Base-by-base conservation (phyloP, 495 filamentous ascomycete genomes). In the Pseudomonodictys pantanalensis region DNA sequence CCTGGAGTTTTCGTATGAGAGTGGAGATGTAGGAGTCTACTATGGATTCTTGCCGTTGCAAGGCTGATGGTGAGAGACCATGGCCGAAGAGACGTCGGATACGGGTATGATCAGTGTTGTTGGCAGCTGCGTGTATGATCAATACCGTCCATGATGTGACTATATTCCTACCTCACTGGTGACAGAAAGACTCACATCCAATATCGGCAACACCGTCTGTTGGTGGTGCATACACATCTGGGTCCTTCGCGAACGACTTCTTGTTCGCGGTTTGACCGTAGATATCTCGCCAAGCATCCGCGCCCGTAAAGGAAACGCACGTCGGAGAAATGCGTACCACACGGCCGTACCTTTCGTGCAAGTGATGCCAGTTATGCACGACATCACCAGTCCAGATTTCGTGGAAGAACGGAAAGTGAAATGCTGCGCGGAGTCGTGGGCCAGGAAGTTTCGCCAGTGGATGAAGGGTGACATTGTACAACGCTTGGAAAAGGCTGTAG, bases 21-120 rank as follows among this genome's bases (percentile, higher is more conserved):
- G 43, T 42, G 25, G 32, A 3, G 20, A 58, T 46, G 48, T 56
- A 39, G 2, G 30, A 28, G 28, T 45, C 33, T 28, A 69, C 60
- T 54, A 69, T 30, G 1, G 33, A 7, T 60, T 69, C 67, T 18
- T 57, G 54, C 12, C 58, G 38, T 3, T 35, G 39, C 6, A 69
- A 47, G n/a, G 67, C 67, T 8, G 28, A 6, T 10, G 66, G 49
- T 8, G 60, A 66, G 23, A 74, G 59, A 7, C 69, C 62, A 15
- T 62, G 60, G 29, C 15, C 28, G 22, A 64, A 23, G n/a, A 44
- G 50, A 20, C 53, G 52, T 8, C 59, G 48, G 6, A 58, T 58
- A 26, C 55, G 43, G 3, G 45, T 17, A 17, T 58, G 55, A 28
- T 58, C 45, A 20, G 25, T 32, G 1, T 56, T 42, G 28, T 33